phyloP scores from a whole-genome alignment of 306 rosid species.

The Prunus campanulata region DNA sequence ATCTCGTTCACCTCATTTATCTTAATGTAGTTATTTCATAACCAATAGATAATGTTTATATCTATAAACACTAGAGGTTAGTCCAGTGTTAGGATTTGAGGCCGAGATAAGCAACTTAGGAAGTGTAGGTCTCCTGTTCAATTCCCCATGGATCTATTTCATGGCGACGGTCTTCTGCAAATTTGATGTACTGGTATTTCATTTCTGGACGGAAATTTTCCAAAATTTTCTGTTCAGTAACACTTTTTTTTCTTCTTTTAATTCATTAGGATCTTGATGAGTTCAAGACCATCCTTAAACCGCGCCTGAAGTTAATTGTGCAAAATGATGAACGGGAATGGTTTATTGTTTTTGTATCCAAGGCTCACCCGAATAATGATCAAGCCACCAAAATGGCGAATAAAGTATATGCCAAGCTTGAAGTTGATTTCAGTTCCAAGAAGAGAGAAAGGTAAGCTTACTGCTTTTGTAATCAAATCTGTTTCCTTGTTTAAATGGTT shows the following conservation, averaged over 20 bases:
- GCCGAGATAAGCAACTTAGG: not conserved
- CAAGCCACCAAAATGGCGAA: slow-evolving; percentile 81
- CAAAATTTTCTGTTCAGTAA: slow-evolving; percentile 11
- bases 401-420: slow-evolving; percentile 89
- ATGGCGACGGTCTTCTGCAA: too few relatives aligned
- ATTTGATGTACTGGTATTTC: not conserved
- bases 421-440: slow-evolving; percentile 90
- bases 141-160: not conserved
- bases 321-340: slow-evolving; percentile 99
- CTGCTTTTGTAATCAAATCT: not conserved
- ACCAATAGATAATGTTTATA: not conserved
- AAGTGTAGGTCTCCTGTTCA: not conserved
- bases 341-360: slow-evolving; percentile 93
- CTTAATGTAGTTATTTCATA: not conserved
- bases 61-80: not conserved
- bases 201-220: slow-evolving; percentile 1
- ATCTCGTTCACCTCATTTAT: slow-evolving; percentile 14
- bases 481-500: slow-evolving; percentile 1
- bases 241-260: slow-evolving; percentile 18
- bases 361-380: slow-evolving; percentile 85
- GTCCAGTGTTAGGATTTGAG: not conserved
- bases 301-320: slow-evolving; percentile 89
- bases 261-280: slow-evolving; percentile 87
- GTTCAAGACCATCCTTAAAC: slow-evolving; percentile 95
- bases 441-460: slow-evolving; percentile 86